Conservation (phyloP, 257 asterid genomes). For the Henckelia pumila region DNA sequence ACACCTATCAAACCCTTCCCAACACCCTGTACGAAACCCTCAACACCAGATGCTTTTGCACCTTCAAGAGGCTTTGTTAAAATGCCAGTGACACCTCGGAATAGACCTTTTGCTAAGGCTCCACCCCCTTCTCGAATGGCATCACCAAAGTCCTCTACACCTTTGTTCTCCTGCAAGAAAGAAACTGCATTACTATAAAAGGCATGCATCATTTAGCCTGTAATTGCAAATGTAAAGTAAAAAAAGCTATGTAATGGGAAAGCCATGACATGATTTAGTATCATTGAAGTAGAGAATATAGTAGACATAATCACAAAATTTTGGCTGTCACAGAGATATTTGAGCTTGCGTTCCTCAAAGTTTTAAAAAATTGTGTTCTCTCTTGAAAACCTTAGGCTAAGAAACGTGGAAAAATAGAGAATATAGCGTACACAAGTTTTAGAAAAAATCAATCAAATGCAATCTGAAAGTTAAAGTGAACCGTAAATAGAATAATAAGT, state of each 20-base stretch:
- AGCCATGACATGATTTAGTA: too few species aligned
- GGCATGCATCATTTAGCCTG: constrained; percentile 14
- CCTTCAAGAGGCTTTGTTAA: constrained; percentile 98
- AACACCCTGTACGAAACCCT: constrained; percentile 99
- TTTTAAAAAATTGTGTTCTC: too few species aligned
- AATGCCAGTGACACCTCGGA: constrained; percentile 97
- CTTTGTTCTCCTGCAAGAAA: constrained; percentile 77
- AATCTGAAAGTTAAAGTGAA: too few species aligned
- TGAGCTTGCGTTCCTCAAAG: not conserved
- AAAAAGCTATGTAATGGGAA: not conserved
- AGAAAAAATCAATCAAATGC: not conserved
- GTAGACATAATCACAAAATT: too few species aligned
- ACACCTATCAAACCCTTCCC: constrained; percentile 98
- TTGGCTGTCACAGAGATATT: not conserved
- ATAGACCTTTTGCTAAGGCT: constrained; percentile 94
- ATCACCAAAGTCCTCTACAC: constrained; percentile 96
- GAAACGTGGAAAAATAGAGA: not conserved
- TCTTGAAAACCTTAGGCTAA: too few species aligned
- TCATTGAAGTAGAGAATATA: too few species aligned
- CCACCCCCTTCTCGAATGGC: constrained; percentile 99
- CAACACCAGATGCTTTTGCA: constrained; percentile 98
- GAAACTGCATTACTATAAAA: constrained; percentile 10
- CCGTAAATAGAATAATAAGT: not conserved
- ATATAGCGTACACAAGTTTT: not conserved
- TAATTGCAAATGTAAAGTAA: not conserved